phyloP scores from a whole-genome alignment of 106 monocot genomes.

The Dioscorea zingiberensis region DNA sequence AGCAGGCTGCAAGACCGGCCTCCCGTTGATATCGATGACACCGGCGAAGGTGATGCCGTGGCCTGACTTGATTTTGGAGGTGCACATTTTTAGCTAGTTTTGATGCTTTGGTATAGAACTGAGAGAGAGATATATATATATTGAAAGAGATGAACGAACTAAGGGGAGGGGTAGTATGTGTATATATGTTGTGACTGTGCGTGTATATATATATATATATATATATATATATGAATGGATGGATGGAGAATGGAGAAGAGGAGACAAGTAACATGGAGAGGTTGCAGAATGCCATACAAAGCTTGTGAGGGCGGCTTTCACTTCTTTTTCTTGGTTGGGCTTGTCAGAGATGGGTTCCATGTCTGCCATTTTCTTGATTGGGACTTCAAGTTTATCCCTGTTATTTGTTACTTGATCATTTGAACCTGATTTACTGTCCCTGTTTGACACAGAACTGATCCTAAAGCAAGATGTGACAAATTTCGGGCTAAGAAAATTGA shows the following conservation, averaged over 20 bases:
- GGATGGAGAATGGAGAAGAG: background rate
- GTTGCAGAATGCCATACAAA: constrained; percentile 11
- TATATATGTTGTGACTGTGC: background rate
- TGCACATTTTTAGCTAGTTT: constrained; percentile 61
- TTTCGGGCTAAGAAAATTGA: too few relatives aligned
- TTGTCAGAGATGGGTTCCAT: too few relatives aligned
- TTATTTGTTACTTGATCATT: too few relatives aligned
- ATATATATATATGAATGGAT: background rate
- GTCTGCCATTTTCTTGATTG: too few relatives aligned
- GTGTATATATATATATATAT: background rate
- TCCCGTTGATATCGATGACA: constrained; percentile 35
- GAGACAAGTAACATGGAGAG: constrained; percentile 9
- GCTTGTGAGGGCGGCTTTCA: constrained; percentile 2
- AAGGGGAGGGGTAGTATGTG: background rate
- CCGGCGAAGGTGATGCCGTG: too few relatives aligned
- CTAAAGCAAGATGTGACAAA: too few relatives aligned
- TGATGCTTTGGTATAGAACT: too few relatives aligned
- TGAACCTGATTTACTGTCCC: too few relatives aligned
- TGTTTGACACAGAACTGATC: too few relatives aligned
- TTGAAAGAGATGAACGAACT: too few relatives aligned
- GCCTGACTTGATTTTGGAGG: constrained; percentile 41
- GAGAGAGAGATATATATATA: background rate
- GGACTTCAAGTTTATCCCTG: too few relatives aligned
- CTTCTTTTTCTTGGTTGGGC: background rate
- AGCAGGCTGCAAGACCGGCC: constrained; percentile 45